Evolutionary conservation across 2,329 filamentous ascomycete species (phyloP).

Genomic region (Dendryphion nanum): DNA sequence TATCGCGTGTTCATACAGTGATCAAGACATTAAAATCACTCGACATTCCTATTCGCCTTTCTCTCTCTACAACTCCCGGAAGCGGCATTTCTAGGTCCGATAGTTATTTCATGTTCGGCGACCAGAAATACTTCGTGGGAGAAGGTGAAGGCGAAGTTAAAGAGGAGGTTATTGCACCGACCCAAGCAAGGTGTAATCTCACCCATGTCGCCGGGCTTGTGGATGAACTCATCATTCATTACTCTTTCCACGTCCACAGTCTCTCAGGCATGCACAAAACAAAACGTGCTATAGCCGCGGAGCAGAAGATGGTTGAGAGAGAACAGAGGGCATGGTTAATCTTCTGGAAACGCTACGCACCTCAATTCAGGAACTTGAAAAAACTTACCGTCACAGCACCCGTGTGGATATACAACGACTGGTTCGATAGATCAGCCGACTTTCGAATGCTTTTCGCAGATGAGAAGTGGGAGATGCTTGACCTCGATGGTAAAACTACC

Average conservation of each 20-base stretch:
- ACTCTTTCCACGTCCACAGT: conserved; percentile 31
- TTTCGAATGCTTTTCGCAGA: conserved; percentile 21
- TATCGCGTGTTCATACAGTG: conserved; percentile 31
- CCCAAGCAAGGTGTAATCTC: conserved; percentile 33
- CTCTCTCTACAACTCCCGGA: conserved; percentile 25
- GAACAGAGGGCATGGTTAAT: conserved; percentile 35
- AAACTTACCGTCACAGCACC: conserved; percentile 33
- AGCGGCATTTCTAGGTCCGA: conserved; percentile 17
- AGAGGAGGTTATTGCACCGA: conserved; percentile 27
- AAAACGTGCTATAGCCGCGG: conserved; percentile 21
- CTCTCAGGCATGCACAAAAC: conserved; percentile 26
- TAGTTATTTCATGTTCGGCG: conserved; percentile 31
- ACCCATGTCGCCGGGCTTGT: conserved; percentile 32
- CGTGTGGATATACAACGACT: conserved; percentile 32
- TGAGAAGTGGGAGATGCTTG: conserved; percentile 32
- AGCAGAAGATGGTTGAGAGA: conserved; percentile 26
- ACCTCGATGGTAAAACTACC: conserved; percentile 19
- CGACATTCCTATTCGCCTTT: conserved; percentile 33
- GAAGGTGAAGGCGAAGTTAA: conserved; percentile 20
- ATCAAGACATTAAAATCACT: conserved; percentile 25
- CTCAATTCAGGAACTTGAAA: conserved; percentile 35
- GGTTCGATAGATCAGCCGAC: conserved; percentile 19
- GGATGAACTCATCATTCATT: conserved; percentile 37
- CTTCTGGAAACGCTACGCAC: conserved; percentile 37
- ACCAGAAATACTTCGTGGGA: conserved; percentile 32